Evolutionary conservation across 1,139 yeast species (phyloP), one percentile per base, ranked within the genome.

Genomic region (Kodamaea plutei): DNA sequence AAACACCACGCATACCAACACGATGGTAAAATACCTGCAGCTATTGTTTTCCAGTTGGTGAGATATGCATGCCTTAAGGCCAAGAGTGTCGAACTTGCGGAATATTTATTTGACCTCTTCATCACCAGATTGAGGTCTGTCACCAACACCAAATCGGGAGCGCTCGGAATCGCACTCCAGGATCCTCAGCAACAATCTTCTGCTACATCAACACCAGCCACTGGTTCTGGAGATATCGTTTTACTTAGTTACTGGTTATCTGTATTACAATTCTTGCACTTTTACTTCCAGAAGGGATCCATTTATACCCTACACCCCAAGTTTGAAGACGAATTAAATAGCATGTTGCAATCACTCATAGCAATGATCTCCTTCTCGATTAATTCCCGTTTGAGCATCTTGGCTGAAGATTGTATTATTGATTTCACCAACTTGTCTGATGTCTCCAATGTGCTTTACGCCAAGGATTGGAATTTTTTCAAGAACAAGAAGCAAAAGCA

Each of bases 391-490:
- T 59, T 83, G 23, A 71, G 69, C 29, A 53, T 63, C 4, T 52
- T 81, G 34, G 61, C 80, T 4, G 85, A 80, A 38, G 75, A 75
- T 11, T 79, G 91, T 44, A 50, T 83, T 30, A 58, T 83, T 30
- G 68, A 79, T 38, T 81, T 75, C 50, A 73, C 79, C 8, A 79
- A 74, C 35, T 73, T 82, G 34, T 81, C 81, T 2, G 88, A 79
- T 43, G 75, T 79, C 10, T 67, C 76, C 30, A 75, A 69, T 34
- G 68, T 69, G 2, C 54, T 78, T 23, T 83, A 80, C 50, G 83
- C 80, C 33, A 78, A 73, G 41, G 87, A 82, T 47, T 82, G 91
- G 91, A 80, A 79, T 46, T 61, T 83, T 24, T 81, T 82, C 54
- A 79, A 79, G 45, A 67, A 65, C 42, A 73, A 74, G 38, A 50